A percentile compares a stretch with the other conserved stretches of the same genome.
phyloP scores from a whole-genome alignment of 768 basidiomycete genomes.

The Agrocybe praecox region DNA sequence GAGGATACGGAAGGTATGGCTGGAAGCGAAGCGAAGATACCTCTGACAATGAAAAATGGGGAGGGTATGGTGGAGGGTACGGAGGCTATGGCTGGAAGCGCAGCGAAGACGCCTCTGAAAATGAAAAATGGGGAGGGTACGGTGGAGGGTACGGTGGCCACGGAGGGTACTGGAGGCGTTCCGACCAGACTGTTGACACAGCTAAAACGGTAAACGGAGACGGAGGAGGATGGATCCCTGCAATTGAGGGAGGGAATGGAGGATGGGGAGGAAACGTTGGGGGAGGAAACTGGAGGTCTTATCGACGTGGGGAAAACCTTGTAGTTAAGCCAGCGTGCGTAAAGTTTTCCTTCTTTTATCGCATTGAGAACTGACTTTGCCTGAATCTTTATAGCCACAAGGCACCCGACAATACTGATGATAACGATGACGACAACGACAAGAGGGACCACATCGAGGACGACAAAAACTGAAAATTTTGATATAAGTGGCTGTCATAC shows the following conservation, averaged over 20 bases:
- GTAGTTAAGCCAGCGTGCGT: not conserved
- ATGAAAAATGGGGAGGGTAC: not conserved
- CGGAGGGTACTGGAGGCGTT: not conserved
- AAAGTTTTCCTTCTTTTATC: too few relatives aligned
- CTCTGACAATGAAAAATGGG: too few relatives aligned
- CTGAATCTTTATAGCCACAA: too few relatives aligned
- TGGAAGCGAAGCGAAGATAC: too few relatives aligned
- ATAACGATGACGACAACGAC: too few relatives aligned
- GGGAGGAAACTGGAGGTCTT: not conserved
- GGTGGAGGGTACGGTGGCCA: not conserved
- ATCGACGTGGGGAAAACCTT: not conserved
- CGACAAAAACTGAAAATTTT: too few relatives aligned
- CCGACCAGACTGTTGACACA: not conserved
- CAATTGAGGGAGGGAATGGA: not conserved
- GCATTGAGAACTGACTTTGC: too few relatives aligned
- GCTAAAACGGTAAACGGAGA: not conserved
- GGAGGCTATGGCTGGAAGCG: not conserved
- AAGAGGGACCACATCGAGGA: too few relatives aligned
- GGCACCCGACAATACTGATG: too few relatives aligned
- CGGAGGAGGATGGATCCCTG: not conserved
- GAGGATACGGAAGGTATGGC: not conserved
- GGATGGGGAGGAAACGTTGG: not conserved
- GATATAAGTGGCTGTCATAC: too few relatives aligned
- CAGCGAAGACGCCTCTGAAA: not conserved
- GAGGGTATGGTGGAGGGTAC: too few relatives aligned